Base-by-base conservation (phyloP, 2,329 filamentous ascomycete genomes). In the Hymenotorrendiella dingleyae region DNA sequence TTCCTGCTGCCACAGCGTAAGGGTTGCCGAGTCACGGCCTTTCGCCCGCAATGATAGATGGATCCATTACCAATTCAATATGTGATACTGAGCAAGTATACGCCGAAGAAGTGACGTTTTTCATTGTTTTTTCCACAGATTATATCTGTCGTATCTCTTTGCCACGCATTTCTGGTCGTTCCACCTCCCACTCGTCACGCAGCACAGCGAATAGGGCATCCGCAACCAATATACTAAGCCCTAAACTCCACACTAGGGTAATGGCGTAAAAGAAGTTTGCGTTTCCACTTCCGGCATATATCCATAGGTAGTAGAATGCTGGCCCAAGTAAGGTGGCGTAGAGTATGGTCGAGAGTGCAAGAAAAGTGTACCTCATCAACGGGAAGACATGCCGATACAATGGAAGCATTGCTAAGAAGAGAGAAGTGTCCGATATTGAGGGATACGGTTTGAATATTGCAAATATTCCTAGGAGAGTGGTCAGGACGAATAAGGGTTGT, bases 251-350 rank as follows among this genome's bases (percentile, higher is more conserved):
- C 0, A 98, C 93, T n/a, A 98, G 69, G 0, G 93, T 98, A 57
- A 98, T 97, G 52, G 93, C 93, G 62, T 98, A 98, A 68, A 98
- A 98, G 69, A 98, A 98, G 63, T 98, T 98, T 46, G 93, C 93
- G 58, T 98, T 98, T 21, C 93, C 93, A 43, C 89, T 95, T 37
- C 93, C 93, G 2, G 93, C 93, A 60, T 97, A 98, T 45, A 98
- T 91, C 93, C 93, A 98, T 4, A 98, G 71, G 61, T 98, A 83
- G 63, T 97, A 95, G 62, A 98, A 98, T 0, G 90, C 89, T 1
- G 93, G 93, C 0, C 93, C 93, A 0, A 98, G 74, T 49, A 95
- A 82, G 3, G 83, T 84, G 19, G 88, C 83, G 64, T 98, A 98
- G 8, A 97, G 69, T 28, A 98, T 73, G 2, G 86, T 85, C 0